Evolutionary conservation across 805 yeast species (phyloP).

Genomic region (Torulaspora quercuum): DNA sequence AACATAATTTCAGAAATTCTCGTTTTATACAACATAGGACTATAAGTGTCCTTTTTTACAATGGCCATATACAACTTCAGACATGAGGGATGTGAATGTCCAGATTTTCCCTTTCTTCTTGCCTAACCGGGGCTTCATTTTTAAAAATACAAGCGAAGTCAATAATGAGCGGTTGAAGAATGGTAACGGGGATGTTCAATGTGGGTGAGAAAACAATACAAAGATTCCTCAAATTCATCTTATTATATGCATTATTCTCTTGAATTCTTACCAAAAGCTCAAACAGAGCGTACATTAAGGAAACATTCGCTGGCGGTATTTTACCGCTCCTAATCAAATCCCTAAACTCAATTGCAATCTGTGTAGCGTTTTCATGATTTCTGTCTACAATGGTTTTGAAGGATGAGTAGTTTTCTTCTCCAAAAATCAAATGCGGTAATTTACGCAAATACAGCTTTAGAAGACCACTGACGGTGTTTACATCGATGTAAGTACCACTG

Average conservation of each 20-base stretch:
- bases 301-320: slow-evolving; percentile 54
- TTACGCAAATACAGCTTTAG: slow-evolving; percentile 79
- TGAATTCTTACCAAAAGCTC: slow-evolving; percentile 63
- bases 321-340: slow-evolving; percentile 31
- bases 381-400: slow-evolving; percentile 39
- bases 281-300: slow-evolving; percentile 62
- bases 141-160: slow-evolving; percentile 64
- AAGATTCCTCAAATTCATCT: slow-evolving; percentile 78
- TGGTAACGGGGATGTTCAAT: slow-evolving; percentile 59
- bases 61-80: slow-evolving; percentile 7
- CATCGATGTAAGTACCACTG: slow-evolving; percentile 49
- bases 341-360: slow-evolving; percentile 34
- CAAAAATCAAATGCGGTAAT: slow-evolving; percentile 65
- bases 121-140: slow-evolving; percentile 42
- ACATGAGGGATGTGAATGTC: slow-evolving; percentile 52
- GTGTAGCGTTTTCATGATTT: slow-evolving; percentile 31
- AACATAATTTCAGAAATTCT: background rate
- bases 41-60: too few species aligned
- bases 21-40: too few species aligned
- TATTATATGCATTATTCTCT: slow-evolving; percentile 57
- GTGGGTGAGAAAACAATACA: slow-evolving; percentile 84
- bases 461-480: slow-evolving; percentile 83
- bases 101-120: slow-evolving; percentile 45
- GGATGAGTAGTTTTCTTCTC: slow-evolving; percentile 45
- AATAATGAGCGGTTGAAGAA: slow-evolving; percentile 55